These are phyloP conservation scores for Saccharomycopsis capsularis DNA, from an alignment of 805 yeast genomes.

Conservation along the genomic window DNA sequence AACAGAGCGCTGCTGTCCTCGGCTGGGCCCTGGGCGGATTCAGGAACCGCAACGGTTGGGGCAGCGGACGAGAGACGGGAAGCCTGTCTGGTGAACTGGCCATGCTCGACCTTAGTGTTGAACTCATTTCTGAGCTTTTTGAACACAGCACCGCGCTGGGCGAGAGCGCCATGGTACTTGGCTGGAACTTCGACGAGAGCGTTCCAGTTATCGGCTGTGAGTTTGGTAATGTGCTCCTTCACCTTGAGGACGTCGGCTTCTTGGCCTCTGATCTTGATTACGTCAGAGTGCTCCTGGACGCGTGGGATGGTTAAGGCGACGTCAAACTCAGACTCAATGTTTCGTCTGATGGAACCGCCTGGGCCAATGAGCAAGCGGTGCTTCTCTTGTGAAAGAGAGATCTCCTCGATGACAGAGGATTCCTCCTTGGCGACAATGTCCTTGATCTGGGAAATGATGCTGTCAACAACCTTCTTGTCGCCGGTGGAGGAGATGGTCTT, in stretches of 20 bases:
- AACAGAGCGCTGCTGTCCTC: slow-evolving; percentile 36
- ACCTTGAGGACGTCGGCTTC: slow-evolving; percentile 61
- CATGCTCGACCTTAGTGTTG: slow-evolving; percentile 55
- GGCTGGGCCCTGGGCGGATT: slow-evolving; percentile 42
- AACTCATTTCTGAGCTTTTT: slow-evolving; percentile 46
- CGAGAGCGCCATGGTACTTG: slow-evolving; percentile 48
- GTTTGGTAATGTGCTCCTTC: slow-evolving; percentile 47
- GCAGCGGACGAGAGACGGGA: slow-evolving; percentile 34
- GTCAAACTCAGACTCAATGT: slow-evolving; percentile 60
- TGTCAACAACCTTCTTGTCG: slow-evolving; percentile 63
- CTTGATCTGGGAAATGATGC: slow-evolving; percentile 55
- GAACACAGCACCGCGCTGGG: slow-evolving; percentile 60
- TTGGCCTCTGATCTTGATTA: slow-evolving; percentile 53
- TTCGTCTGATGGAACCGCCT: slow-evolving; percentile 66
- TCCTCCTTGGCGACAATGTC: slow-evolving; percentile 59
- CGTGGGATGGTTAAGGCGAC: slow-evolving; percentile 65
- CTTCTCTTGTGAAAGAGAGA: slow-evolving; percentile 61
- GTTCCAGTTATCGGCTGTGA: slow-evolving; percentile 51
- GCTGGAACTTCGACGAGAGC: slow-evolving; percentile 52
- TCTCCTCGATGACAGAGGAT: slow-evolving; percentile 43
- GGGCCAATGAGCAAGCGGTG: slow-evolving; percentile 78
- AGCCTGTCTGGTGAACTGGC: slow-evolving; percentile 43
- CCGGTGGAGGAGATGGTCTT: slow-evolving; percentile 61
- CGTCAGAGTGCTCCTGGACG: slow-evolving; percentile 42
- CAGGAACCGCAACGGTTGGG: slow-evolving; percentile 1